Base-by-base conservation (phyloP, 169 alveolate genomes). In the Cryptosporidium ubiquitum region DNA sequence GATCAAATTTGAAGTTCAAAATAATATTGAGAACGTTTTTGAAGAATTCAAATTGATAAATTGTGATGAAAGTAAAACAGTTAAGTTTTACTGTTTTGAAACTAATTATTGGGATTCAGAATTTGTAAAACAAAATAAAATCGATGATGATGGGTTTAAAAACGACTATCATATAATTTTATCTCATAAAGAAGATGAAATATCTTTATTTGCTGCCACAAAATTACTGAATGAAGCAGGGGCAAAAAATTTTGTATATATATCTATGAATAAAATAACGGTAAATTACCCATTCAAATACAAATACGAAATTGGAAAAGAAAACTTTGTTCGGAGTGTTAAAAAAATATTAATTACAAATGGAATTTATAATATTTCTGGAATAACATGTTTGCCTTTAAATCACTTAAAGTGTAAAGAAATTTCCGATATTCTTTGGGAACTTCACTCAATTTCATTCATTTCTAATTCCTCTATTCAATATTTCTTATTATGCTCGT, bases 181-280 rank as follows among this genome's bases (percentile, higher is more conserved):
- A 14, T 79, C 79, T 42, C 64, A 40, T 33, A 29, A 44, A 42
- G 40, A 23, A 5, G 89, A 79, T 40, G 89, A 79, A 31, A 47
- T 79, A 40, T 79, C 89, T n/a, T 69, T 79, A 44, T 58, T 79
- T 58, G 89, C 79, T 61, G 89, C 89, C 20, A 79, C 40, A 10
- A 55, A 79, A 9, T 10, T 79, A 42, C 33, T 79, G 40, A 79
- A 40, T 7, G 70, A 79, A 42, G 89, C 89, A 61, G 89, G 89
- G n/a, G 89, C 89, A 20, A 26, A 79, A 16, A 79, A 79, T 33
- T 39, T 79, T 55, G 69, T 79, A 2, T 60, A 44, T 44, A 16
- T 79, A 23, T 14, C 44, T 3, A 44, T 42, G 64, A 40, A 31
- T 6, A 39, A 69, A 18, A 69, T 44, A 5, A 37, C 51, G 16